phyloP scores from a whole-genome alignment of 352 stramenopile species.

The Globisporangium splendens region DNA sequence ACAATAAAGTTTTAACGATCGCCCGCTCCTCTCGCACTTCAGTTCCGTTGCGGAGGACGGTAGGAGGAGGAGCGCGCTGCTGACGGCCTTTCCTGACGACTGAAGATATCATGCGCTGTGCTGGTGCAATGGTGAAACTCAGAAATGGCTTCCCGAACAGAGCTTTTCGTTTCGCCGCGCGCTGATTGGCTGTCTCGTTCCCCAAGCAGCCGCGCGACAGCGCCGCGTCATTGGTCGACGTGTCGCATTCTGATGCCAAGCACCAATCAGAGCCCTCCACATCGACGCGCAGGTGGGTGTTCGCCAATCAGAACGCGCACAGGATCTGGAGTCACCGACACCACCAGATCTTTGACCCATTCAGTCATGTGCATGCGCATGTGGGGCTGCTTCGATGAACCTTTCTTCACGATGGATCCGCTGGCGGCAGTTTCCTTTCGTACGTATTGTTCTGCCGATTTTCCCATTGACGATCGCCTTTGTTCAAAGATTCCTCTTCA shows the following conservation, averaged over 20 bases:
- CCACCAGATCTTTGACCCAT: slow-evolving; percentile 4
- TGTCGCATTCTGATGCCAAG: background rate
- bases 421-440: no score
- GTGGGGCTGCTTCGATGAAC: no score
- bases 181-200: background rate
- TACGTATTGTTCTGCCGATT: no score
- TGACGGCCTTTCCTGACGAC: background rate
- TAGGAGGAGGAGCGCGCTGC: no score
- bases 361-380: background rate
- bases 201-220: slow-evolving; percentile 3
- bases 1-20: no score
- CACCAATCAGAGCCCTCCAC: slow-evolving; percentile 7
- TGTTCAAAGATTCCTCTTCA: no score
- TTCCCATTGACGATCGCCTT: no score
- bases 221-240: slow-evolving; percentile 3
- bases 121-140: slow-evolving; percentile 1
- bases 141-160: background rate
- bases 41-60: no score
- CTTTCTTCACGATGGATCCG: no score
- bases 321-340: slow-evolving; percentile 1
- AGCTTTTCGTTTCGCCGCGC: background rate
- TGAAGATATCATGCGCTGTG: background rate
- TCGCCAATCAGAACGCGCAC: background rate
- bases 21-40: no score
- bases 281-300: background rate